Evolutionary conservation across 1,284 basidiomycete genomes (phyloP).

Genomic region (Sporisorium exsertum): DNA sequence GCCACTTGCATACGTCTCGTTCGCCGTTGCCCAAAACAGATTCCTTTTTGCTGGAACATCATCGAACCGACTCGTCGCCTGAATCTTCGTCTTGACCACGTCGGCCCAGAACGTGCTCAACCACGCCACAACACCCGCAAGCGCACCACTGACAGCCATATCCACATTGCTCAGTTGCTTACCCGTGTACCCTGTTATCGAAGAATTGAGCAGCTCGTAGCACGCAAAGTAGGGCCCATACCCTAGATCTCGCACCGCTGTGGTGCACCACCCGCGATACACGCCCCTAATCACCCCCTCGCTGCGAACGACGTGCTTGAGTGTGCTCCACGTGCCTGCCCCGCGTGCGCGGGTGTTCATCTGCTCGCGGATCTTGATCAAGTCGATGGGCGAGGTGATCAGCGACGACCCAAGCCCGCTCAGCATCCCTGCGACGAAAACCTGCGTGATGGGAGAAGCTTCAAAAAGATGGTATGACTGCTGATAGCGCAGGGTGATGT

Average conservation of each 20-base stretch:
- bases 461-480: slow-evolving; percentile 6
- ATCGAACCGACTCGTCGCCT: slow-evolving; percentile 24
- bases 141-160: slow-evolving; percentile 56
- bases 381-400: slow-evolving; percentile 62
- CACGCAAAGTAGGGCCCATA: slow-evolving; percentile 63
- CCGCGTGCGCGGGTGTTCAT: slow-evolving; percentile 20
- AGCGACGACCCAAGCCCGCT: slow-evolving; percentile 52
- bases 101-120: slow-evolving; percentile 63
- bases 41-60: background rate
- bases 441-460: slow-evolving; percentile 24
- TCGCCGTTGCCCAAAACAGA: slow-evolving; percentile 34
- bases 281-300: slow-evolving; percentile 45
- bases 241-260: slow-evolving; percentile 52
- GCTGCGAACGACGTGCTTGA: slow-evolving; percentile 31
- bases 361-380: slow-evolving; percentile 66
- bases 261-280: slow-evolving; percentile 56
- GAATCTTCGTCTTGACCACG: slow-evolving; percentile 64
- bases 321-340: slow-evolving; percentile 24
- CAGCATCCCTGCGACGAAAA: slow-evolving; percentile 56
- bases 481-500: slow-evolving; percentile 45
- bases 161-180: slow-evolving; percentile 39
- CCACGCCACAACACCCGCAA: slow-evolving; percentile 63
- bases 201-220: slow-evolving; percentile 58
- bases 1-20: slow-evolving; percentile 39
- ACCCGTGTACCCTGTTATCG: slow-evolving; percentile 8